Percentiles rank a stretch among this genome's conserved stretches.
Conservation (phyloP, 2,329 filamentous ascomycete genomes). For the Neurospora sp. region DNA sequence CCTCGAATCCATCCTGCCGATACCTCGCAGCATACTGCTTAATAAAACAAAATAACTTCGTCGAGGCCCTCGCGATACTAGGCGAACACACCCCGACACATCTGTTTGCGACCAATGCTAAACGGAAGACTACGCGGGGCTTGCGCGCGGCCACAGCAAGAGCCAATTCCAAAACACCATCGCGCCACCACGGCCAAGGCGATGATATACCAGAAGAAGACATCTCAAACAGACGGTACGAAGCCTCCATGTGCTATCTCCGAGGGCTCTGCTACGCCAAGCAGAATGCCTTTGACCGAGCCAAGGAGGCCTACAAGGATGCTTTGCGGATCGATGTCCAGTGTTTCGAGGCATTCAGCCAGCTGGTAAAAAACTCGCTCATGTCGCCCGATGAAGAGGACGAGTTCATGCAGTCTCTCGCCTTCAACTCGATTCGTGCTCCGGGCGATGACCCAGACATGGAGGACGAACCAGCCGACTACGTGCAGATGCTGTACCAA, state of each 20-base stretch:
- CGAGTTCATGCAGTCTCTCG: constrained; percentile 75
- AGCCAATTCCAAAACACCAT: constrained; percentile 20
- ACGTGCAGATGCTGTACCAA: constrained; percentile 92
- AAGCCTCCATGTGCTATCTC: constrained; percentile 95
- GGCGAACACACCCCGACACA: constrained; percentile 93
- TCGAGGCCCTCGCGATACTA: constrained; percentile 76
- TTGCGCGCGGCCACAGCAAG: constrained; percentile 7
- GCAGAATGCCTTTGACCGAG: constrained; percentile 92
- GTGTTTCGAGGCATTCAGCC: constrained; percentile 96
- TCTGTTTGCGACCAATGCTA: constrained; percentile 57
- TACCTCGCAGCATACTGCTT: constrained; percentile 92
- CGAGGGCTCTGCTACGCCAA: constrained; percentile 91
- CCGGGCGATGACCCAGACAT: constrained; percentile 47
- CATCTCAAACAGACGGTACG: constrained; percentile 67
- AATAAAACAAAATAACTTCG: constrained; percentile 82
- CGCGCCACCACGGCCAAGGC: constrained; percentile 21
- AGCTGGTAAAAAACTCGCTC: constrained; percentile 92
- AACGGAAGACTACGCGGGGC: constrained; percentile 54
- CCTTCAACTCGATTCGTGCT: constrained; percentile 76
- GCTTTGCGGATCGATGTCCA: constrained; percentile 94
- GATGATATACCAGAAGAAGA: constrained; percentile 47
- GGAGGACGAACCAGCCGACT: constrained; percentile 66
- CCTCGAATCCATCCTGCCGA: constrained; percentile 74
- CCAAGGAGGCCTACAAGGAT: constrained; percentile 97
- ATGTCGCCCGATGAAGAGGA: constrained; percentile 86